Base-by-base conservation (phyloP, 352 stramenopile species). In the Phytopythium ostracodes region DNA sequence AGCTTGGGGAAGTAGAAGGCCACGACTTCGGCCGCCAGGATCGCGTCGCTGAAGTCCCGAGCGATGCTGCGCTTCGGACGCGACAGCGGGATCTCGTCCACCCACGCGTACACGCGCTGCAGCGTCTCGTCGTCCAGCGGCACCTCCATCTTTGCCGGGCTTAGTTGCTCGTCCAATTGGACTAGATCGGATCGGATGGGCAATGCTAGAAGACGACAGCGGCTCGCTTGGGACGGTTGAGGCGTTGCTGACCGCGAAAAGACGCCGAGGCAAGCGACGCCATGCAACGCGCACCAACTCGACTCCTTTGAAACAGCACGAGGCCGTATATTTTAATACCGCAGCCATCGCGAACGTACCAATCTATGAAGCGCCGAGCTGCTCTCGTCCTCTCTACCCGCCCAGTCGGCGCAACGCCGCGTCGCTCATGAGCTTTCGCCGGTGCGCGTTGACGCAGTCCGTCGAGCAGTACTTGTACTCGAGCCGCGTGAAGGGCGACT, bases 11-110 rank as follows among this genome's bases (percentile, higher is more conserved):
- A 98, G 76, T 98, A 98, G 65, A 96, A 95, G 14, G 87, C 84
- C 27, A 98, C 75, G n/a, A 98, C 89, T 61, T 98, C 92, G 20
- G 90, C 91, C 31, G 87, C 69, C 36, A 96, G 70, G 42, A 96
- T 93, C 20, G 88, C 95, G 72, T 98, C 96, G 65, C 91, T 98
- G 67, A 98, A 98, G 79, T 98, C 96, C 18, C 96, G 76, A 43
- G 91, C 71, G 59, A 98, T 98, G 71, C 97, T 98, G 62, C 92
- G 91, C 84, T 98, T 98, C 3, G 95, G 93, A 11, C 96, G 76
- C 25, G 88, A 97, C 15, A 99, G 72, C 52, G 94, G 91, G 62
- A 98, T 97, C 64, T 97, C 88, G 54, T 98, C 94, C 60, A 99
- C 94, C 96, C 96, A 98, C 31, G 88, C 87, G 66, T 98, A 98